Evolutionary conservation across 371 early-diverging fungal genomes (phyloP).

Genomic region (Lichtheimia ramosa): DNA sequence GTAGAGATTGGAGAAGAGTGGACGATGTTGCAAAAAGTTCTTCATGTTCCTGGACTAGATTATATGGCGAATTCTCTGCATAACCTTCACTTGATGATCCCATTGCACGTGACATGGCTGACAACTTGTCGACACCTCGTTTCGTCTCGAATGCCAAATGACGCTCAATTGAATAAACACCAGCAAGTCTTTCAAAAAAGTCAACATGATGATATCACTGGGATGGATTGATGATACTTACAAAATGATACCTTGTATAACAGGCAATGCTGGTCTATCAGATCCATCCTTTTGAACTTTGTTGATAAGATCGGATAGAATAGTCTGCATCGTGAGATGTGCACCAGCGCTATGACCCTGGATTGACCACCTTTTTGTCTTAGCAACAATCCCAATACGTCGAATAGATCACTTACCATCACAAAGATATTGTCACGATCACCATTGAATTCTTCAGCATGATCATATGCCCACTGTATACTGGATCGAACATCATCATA

Average conservation of each 20-base stretch:
- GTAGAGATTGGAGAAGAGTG: slow-evolving; percentile 31
- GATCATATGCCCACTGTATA: slow-evolving; percentile 60
- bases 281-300: slow-evolving; percentile 20
- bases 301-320: slow-evolving; percentile 36
- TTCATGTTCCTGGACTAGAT: slow-evolving; percentile 24
- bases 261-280: slow-evolving; percentile 23
- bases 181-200: slow-evolving; percentile 35
- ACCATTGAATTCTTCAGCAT: slow-evolving; percentile 50
- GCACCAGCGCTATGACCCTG: slow-evolving; percentile 62
- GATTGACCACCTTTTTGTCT: background rate
- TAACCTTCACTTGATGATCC: slow-evolving; percentile 38
- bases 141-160: slow-evolving; percentile 64
- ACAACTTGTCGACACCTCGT: slow-evolving; percentile 73
- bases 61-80: slow-evolving; percentile 36
- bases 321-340: slow-evolving; percentile 42
- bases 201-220: background rate
- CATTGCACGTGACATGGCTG: slow-evolving; percentile 74
- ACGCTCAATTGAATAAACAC: slow-evolving; percentile 65
- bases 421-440: slow-evolving; percentile 54
- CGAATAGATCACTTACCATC: slow-evolving; percentile 41
- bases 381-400: background rate
- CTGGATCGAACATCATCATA: slow-evolving; percentile 64
- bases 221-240: slow-evolving; percentile 18
- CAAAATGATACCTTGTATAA: slow-evolving; percentile 57
- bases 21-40: slow-evolving; percentile 30